A percentile compares a stretch with the other conserved stretches of the same genome.
Evolutionary conservation across 1,284 basidiomycete species (phyloP).

Genomic region (Apiotrichum montevideense): DNA sequence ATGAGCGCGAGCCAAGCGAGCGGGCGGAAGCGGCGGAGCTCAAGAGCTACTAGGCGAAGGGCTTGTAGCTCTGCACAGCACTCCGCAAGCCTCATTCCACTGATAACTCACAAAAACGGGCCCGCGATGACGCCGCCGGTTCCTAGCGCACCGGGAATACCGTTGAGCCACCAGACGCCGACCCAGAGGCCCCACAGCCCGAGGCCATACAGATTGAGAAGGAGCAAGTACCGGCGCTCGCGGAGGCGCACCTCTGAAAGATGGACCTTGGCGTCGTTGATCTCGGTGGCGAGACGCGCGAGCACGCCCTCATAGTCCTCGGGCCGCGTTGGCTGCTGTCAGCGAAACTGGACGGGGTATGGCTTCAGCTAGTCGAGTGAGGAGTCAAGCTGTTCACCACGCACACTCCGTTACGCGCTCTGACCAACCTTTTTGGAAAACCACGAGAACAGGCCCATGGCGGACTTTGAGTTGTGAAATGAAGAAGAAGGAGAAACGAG

Average conservation of each 20-base stretch:
- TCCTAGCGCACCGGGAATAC: conserved; percentile 54
- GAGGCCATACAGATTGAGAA: conserved; percentile 76
- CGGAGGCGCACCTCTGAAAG: conserved; percentile 82
- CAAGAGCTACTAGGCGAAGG: neutral
- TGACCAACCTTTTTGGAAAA: conserved; percentile 16
- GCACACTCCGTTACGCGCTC: too few relatives aligned
- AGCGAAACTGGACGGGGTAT: neutral
- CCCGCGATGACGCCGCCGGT: conserved; percentile 59
- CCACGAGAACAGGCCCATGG: conserved; percentile 42
- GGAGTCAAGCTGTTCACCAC: neutral
- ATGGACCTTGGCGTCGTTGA: conserved; percentile 57
- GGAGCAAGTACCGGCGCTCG: conserved; percentile 71
- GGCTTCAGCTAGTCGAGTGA: neutral
- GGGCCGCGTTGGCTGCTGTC: conserved; percentile 28
- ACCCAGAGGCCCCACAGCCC: conserved; percentile 74
- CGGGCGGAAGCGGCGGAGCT: neutral
- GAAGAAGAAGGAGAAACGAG: neutral
- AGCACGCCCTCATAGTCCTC: conserved; percentile 53
- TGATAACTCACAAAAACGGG: conserved; percentile 69
- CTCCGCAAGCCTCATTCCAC: neutral
- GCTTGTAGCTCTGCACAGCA: neutral
- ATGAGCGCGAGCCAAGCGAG: neutral
- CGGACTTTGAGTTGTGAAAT: neutral
- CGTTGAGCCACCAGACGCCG: conserved; percentile 69
- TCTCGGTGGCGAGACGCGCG: conserved; percentile 48